Base-by-base conservation (phyloP, 208 protist species). In the Leishmania aethiopica region DNA sequence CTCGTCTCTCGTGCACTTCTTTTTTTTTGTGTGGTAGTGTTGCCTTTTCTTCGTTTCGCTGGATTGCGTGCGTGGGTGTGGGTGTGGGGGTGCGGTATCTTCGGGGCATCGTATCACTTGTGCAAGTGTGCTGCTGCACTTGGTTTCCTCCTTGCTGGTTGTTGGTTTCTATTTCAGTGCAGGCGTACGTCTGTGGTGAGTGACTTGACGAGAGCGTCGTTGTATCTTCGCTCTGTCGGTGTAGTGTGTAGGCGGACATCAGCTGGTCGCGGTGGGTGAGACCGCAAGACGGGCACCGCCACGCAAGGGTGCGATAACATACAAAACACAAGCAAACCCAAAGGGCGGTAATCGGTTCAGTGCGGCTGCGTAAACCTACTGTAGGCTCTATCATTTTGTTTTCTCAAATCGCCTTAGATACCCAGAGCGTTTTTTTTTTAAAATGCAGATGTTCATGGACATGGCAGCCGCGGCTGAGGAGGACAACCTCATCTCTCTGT, bases 401-500 rank as follows among this genome's bases (percentile, higher is more conserved):
- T 69, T 22, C 32, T 69, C 62, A 19, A 40, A 69, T 25, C 32
- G 32, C 15, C 32, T 69, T 69, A 69, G n/a, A 40, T 17, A 69
- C 64, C 15, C 42, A 49, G 47, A 25, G 8, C 45, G 3, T 4
- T 45, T n/a, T n/a, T n/a, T n/a, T n/a, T n/a, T n/a, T n/a, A 53
- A 19, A 13, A 40, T 47, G 19, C 67, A 37, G 42, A 85, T 88
- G 84, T 51, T 80, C n/a, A 76, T 78, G 79, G 77, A 82, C 40
- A 22, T 83, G 1, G 35, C 40, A 25, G 83, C 72, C 2, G 19
- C 59, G 22, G 45, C 72, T 19, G 86, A 78, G 8, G 77, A 73
- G 82, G 83, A 82, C 15, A 80, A 83, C 55, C 74, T 82, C 60
- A 79, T 84, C 28, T 88, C 82, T 67, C 84, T 91, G 59, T 84